Percentiles rank a stretch among this genome's conserved stretches.
These are phyloP conservation scores for Epichloe sibirici DNA, from an alignment of 2,329 filamentous ascomycete species.

Conservation along the genomic window DNA sequence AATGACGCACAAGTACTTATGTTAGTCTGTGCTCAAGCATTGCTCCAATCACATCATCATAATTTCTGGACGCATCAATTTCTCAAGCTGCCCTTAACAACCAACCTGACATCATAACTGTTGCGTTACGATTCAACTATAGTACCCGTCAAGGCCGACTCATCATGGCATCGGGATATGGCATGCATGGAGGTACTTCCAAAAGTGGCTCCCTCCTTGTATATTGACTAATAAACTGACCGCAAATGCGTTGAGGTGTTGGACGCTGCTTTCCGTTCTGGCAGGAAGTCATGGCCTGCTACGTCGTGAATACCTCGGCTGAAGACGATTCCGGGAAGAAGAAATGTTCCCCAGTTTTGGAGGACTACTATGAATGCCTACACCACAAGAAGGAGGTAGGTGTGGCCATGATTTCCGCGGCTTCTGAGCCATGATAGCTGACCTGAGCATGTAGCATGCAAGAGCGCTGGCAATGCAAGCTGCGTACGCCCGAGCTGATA, in stretches of 20 bases:
- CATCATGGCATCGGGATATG: slow-evolving; percentile 70
- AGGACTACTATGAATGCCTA: slow-evolving; percentile 98
- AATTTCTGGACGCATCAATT: not conserved
- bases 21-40: not conserved
- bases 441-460: slow-evolving; percentile 45
- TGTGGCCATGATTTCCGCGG: slow-evolving; percentile 6
- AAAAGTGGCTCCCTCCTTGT: not conserved
- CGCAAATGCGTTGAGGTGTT: slow-evolving; percentile 32
- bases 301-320: slow-evolving; percentile 79
- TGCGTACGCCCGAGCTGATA: slow-evolving; percentile 72
- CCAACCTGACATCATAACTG: not conserved
- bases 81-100: not conserved
- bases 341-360: slow-evolving; percentile 74
- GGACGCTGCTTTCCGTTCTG: slow-evolving; percentile 96
- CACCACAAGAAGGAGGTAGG: slow-evolving; percentile 98
- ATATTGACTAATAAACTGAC: slow-evolving; percentile 9
- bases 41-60: not conserved
- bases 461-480: slow-evolving; percentile 68
- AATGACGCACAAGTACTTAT: not conserved
- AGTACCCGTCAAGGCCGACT: slow-evolving; percentile 10
- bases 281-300: slow-evolving; percentile 98
- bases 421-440: slow-evolving; percentile 8
- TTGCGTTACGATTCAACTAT: not conserved
- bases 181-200: slow-evolving; percentile 63
- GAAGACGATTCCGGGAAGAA: slow-evolving; percentile 72